Conservation (phyloP, 108 stramenopile species). For the Discostella pseudostelligera region DNA sequence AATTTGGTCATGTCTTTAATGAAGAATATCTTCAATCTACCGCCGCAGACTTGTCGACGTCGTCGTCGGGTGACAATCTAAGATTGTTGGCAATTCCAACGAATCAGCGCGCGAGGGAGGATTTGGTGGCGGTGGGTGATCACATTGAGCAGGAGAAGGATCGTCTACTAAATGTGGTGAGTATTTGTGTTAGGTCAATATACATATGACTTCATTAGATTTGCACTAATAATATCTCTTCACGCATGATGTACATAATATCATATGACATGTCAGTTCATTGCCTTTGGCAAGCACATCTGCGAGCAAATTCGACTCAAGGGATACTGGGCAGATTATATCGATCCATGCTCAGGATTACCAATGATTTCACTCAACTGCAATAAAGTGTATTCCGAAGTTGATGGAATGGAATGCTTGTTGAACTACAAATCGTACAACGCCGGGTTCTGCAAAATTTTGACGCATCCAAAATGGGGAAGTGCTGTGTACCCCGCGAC, state of each 20-base stretch:
- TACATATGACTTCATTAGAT: not conserved
- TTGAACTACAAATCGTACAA: constrained; percentile 88
- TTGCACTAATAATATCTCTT: constrained; percentile 6
- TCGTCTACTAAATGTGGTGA: constrained; percentile 76
- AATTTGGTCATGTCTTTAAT: constrained; percentile 85
- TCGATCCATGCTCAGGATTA: constrained; percentile 97
- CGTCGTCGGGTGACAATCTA: constrained; percentile 3
- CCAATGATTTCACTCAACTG: constrained; percentile 81
- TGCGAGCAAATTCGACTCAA: constrained; percentile 52
- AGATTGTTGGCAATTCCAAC: constrained; percentile 82
- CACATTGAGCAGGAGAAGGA: constrained; percentile 85
- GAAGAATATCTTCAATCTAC: constrained; percentile 52
- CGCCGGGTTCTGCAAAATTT: constrained; percentile 95
- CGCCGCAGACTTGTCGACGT: constrained; percentile 2
- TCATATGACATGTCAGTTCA: constrained; percentile 29
- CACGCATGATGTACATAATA: constrained; percentile 1
- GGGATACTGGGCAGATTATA: constrained; percentile 93
- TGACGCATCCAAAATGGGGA: constrained; percentile 95
- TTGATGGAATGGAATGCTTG: constrained; percentile 91
- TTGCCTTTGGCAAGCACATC: constrained; percentile 71
- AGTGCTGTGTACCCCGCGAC: constrained; percentile 95
- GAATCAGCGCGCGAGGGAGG: constrained; percentile 79
- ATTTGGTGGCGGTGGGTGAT: constrained; percentile 84
- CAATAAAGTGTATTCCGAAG: constrained; percentile 90
- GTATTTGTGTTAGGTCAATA: constrained; percentile 16